Base-by-base conservation (phyloP, 139 green algal species). In the Pleodorina starrii region DNA sequence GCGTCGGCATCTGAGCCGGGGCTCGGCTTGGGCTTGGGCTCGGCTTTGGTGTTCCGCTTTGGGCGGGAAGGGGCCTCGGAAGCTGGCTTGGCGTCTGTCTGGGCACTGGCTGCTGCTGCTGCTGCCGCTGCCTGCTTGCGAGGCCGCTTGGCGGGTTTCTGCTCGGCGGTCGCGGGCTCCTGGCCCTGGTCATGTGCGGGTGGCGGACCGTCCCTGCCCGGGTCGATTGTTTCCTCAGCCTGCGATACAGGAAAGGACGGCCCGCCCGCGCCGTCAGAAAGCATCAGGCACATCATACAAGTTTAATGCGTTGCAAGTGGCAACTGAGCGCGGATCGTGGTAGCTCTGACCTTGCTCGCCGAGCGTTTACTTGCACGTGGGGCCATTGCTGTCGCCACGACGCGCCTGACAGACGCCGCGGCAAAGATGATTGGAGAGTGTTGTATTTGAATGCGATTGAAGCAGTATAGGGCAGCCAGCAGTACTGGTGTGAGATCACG, bases 111-210 rank as follows among this genome's bases (percentile, higher is more conserved):
- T n/a, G n/a, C n/a, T n/a, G n/a, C n/a, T n/a, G n/a, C n/a, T n/a
- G n/a, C n/a, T n/a, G n/a, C n/a, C n/a, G n/a, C n/a, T n/a, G n/a
- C n/a, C 32, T 40, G 63, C 17, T 2, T 73, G 29, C 63, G 27
- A 40, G 63, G 63, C 29, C 63, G 63, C 63, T 73, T 73, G 63
- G 63, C 63, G n/a, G 63, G 63, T 36, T 73, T 73, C n/a, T 73
- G 21, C 27, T 11, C 63, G 12, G 69, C 40, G 5, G 35, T 2
- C 27, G 69, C 40, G 5, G 35, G 1, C 17, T 46, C 69, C 35
- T 46, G 14, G n/a, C 14, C 16, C 69, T 77, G n/a, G n/a, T n/a
- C n/a, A n/a, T n/a, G n/a, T n/a, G n/a, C 36, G 17, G 35, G 1
- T 38, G 42, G 40, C 42, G 29, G 19, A 9, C 27, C 23, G 40